Base-by-base conservation (phyloP, 176 grass and related monocot species). In the Saccharum officinarum region DNA sequence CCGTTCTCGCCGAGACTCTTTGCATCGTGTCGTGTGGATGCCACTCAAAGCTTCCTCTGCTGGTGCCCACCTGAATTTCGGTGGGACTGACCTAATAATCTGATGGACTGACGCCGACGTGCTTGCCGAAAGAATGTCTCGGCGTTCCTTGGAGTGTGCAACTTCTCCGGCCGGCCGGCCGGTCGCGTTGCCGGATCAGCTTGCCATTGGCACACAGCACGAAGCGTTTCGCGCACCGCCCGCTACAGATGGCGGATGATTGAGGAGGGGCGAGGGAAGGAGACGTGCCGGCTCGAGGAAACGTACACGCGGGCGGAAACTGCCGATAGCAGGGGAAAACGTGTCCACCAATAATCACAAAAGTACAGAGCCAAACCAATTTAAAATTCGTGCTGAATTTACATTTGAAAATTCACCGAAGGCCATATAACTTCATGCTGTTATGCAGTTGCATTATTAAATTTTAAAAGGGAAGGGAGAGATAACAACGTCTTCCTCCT, bases 131-230 rank as follows among this genome's bases (percentile, higher is more conserved):
- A 41, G 47, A 41, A 71, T 23, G 79, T 57, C 36, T 28, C 31
- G 13, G 3, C 40, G 85, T 87, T 87, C 3, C 80, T 87, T 91
- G 49, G 80, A 71, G 50, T 31, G 59, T 26, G 69, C 63, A 57
- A 78, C 42, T 81, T 76, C 77, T 57, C 67, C 65, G 46, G 10
- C 62, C 36, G 74, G 26, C 62, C 5, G 45, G 63, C n/a, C 68
- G 2, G 14, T 46, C 18, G 57, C 16, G 50, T 77, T 23, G 79
- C 61, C 13, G 72, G 8, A 39, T 17, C 64, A n/a, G 37, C 75
- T 59, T 18, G 52, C 16, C 67, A 26, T 14, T 67, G 34, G 17
- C 52, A 75, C 28, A 28, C 59, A 34, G 55, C 4, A 26, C 26
- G 11, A 34, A 17, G 22, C 49, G 47, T 85, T 59, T 55, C 38